A percentile compares a stretch with the other conserved stretches of the same genome.
Conservation (phyloP, 2,329 filamentous ascomycete genomes). For the Fusarium floridanum region DNA sequence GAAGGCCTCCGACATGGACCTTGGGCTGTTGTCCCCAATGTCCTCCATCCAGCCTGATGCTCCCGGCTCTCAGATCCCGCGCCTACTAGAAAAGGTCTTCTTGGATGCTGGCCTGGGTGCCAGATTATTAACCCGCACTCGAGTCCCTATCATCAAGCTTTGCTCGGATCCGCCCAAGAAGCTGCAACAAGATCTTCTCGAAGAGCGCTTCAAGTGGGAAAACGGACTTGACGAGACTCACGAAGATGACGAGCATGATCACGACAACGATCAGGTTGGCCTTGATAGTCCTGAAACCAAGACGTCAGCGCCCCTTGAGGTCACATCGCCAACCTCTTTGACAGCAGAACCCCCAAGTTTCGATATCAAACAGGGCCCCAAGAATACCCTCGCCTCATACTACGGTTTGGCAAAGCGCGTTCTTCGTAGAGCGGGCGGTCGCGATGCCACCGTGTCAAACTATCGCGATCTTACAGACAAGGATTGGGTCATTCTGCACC, state of each 20-base stretch:
- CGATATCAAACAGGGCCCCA: slow-evolving; percentile 58
- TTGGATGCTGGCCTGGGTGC: slow-evolving; percentile 80
- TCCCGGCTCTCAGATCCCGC: slow-evolving; percentile 73
- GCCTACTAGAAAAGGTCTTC: slow-evolving; percentile 80
- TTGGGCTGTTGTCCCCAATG: slow-evolving; percentile 78
- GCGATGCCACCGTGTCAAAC: slow-evolving; percentile 65
- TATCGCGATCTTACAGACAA: slow-evolving; percentile 55
- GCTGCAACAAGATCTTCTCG: slow-evolving; percentile 71
- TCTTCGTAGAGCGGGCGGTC: slow-evolving; percentile 62
- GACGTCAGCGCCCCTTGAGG: slow-evolving; percentile 24
- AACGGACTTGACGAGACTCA: slow-evolving; percentile 58
- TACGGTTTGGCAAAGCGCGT: slow-evolving; percentile 63
- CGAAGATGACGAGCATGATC: slow-evolving; percentile 54
- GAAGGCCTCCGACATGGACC: slow-evolving; percentile 90
- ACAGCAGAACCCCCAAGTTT: slow-evolving; percentile 39
- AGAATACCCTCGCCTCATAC: slow-evolving; percentile 60
- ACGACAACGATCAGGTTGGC: slow-evolving; percentile 43
- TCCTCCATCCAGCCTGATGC: slow-evolving; percentile 67
- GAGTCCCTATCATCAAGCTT: slow-evolving; percentile 89
- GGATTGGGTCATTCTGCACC: slow-evolving; percentile 64
- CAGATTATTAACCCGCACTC: slow-evolving; percentile 80
- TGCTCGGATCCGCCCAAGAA: slow-evolving; percentile 77
- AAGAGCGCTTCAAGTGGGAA: slow-evolving; percentile 81
- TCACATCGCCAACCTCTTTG: slow-evolving; percentile 37
- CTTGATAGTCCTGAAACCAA: slow-evolving; percentile 8